Percentiles rank a stretch among this genome's conserved stretches.
phyloP scores from a whole-genome alignment of 192 early-diverging fungal genomes.

The Umbelopsis vinacea region DNA sequence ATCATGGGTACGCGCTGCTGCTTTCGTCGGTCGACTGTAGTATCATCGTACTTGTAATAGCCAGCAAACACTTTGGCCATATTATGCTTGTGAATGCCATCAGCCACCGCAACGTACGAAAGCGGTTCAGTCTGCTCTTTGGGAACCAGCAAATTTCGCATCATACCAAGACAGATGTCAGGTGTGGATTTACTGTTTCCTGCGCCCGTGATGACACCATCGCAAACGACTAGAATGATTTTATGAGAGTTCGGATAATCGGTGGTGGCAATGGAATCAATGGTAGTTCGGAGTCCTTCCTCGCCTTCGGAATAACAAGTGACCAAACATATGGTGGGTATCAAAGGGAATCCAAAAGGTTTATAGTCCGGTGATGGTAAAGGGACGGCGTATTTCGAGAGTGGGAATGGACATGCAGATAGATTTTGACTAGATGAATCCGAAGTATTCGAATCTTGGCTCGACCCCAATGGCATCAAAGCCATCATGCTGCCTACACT shows the following conservation, averaged over 20 bases:
- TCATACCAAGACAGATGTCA: conserved; percentile 75
- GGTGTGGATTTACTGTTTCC: conserved; percentile 74
- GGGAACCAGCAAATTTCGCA: conserved; percentile 61
- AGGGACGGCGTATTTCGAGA: conserved; percentile 24
- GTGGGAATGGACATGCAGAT: conserved; percentile 23
- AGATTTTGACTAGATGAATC: not conserved
- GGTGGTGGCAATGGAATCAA: conserved; percentile 78
- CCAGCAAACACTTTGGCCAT: conserved; percentile 76
- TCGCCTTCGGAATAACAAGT: conserved; percentile 90
- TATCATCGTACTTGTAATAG: conserved; percentile 70
- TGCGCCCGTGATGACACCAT: conserved; percentile 85
- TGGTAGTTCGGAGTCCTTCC: conserved; percentile 72
- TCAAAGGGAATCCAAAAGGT: conserved; percentile 53
- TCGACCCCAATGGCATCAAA: not conserved
- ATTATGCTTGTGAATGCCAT: conserved; percentile 74
- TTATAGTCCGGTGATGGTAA: conserved; percentile 45
- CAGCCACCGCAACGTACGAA: conserved; percentile 75
- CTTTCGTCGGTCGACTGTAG: conserved; percentile 53
- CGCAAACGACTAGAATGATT: conserved; percentile 82
- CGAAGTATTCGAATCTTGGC: not conserved
- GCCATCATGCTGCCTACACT: conserved; percentile 10
- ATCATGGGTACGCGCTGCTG: conserved; percentile 63
- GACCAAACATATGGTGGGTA: conserved; percentile 72
- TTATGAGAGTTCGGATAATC: conserved; percentile 86
- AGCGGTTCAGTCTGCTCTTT: conserved; percentile 69